Percentiles rank a stretch among this genome's conserved stretches.
Evolutionary conservation across 2,329 filamentous ascomycete species (phyloP).

Genomic region (Phialemoniopsis sp.): DNA sequence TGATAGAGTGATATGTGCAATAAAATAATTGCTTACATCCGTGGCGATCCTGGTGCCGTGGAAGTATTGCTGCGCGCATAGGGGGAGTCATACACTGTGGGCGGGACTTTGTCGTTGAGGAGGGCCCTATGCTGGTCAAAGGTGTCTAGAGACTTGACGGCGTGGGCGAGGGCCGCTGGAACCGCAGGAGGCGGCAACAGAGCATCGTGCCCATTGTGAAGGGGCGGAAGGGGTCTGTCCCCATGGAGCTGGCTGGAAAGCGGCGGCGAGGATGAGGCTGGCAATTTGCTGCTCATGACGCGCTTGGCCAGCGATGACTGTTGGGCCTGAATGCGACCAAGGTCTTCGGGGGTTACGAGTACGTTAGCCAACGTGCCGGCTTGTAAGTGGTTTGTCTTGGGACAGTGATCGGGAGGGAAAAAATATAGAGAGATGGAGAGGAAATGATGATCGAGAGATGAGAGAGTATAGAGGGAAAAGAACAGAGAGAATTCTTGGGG

Average conservation of each 20-base stretch:
- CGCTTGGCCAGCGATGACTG: constrained; percentile 20
- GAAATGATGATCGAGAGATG: too few relatives aligned
- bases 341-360: constrained; percentile 3
- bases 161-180: constrained; percentile 18
- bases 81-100: constrained; percentile 43
- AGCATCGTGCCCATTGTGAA: constrained; percentile 15
- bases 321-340: constrained; percentile 13
- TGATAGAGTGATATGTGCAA: too few relatives aligned
- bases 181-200: constrained; percentile 12
- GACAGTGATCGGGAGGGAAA: background rate
- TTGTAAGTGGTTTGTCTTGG: constrained; percentile 2
- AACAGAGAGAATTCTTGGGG: too few relatives aligned
- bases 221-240: constrained; percentile 14
- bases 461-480: too few relatives aligned
- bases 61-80: constrained; percentile 54
- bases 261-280: constrained; percentile 21
- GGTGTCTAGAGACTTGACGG: constrained; percentile 33
- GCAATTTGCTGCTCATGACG: constrained; percentile 31
- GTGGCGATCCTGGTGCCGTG: constrained; percentile 54
- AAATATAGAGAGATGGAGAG: too few relatives aligned
- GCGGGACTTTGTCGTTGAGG: constrained; percentile 19
- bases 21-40: constrained; percentile 42
- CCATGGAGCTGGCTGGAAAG: constrained; percentile 13
- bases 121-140: constrained; percentile 24
- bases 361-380: constrained; percentile 2